Evolutionary conservation across 805 yeast species (phyloP), one percentile per base, ranked within the genome.

Genomic region (Candida coquimbonensis): DNA sequence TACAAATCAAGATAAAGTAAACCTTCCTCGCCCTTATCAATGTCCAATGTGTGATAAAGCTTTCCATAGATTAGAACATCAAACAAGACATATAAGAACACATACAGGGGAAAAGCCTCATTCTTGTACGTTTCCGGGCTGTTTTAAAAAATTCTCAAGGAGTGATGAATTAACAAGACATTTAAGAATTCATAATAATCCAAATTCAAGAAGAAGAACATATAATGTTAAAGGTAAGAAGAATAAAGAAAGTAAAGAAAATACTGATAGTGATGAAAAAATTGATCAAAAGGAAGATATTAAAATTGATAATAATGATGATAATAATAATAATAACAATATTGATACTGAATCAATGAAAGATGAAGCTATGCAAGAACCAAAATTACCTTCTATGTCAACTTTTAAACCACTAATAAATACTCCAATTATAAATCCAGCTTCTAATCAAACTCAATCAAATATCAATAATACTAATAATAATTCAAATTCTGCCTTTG

Each of bases 101-200:
- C 91, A 83, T 57, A 83, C 91, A 0, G 91, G 91, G 25, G 90
- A 84, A 57, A 83, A 81, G 59, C 91, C 91, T 4, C 89, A 83
- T 61, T 75, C 74, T n/a, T 83, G 90, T 63, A 74, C 79, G 26
- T 83, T 73, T 53, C 83, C 84, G 0, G 85, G 85, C 0, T 83
- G 91, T 61, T 67, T 72, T 46, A 83, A 83, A 64, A 70, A 74
- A 49, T 83, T 83, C 56, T 75, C 83, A 40, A 67, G 91, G 46
- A 77, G 83, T 29, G 91, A 83, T 61, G 91, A 83, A 59, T 66
- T 83, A 43, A 83, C 88, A 13, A 72, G 91, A 59, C 91, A 83
- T 60, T 68, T 77, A 41, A 69, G 89, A 49, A 83, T 83, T 47
- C 90, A 84, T 61, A 78, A 81, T 24, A 83, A 83, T 53, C 86